Percentiles rank a stretch among this genome's conserved stretches.
phyloP scores from a whole-genome alignment of 805 yeast genomes.

The Deakozyma indianensis region DNA sequence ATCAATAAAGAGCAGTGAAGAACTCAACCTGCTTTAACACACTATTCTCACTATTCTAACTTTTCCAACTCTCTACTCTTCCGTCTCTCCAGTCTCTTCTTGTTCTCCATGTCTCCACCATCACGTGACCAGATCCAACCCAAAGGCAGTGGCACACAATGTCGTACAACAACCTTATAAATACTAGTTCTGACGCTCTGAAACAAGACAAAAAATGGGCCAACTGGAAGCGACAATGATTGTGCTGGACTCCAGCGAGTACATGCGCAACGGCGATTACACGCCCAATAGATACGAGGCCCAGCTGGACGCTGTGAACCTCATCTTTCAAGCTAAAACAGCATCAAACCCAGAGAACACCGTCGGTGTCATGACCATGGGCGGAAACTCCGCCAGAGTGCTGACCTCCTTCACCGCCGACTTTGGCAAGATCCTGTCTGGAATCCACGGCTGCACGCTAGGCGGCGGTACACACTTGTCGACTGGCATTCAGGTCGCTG shows the following conservation, averaged over 20 bases:
- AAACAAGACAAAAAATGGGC: constrained; percentile 45
- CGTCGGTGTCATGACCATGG: constrained; percentile 80
- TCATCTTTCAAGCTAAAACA: constrained; percentile 73
- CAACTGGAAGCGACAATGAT: constrained; percentile 86
- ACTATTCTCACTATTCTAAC: too few relatives aligned
- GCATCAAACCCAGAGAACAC: constrained; percentile 87
- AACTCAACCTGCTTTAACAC: too few relatives aligned
- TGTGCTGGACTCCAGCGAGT: constrained; percentile 91
- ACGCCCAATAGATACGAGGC: constrained; percentile 82
- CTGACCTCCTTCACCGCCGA: constrained; percentile 77
- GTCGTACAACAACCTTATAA: too few relatives aligned
- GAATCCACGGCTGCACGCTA: constrained; percentile 64
- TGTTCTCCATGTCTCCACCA: too few relatives aligned
- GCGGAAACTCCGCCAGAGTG: constrained; percentile 79
- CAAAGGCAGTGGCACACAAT: too few relatives aligned
- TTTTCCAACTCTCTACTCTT: too few relatives aligned
- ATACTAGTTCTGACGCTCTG: too few relatives aligned
- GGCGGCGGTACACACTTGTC: constrained; percentile 54
- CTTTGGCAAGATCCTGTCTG: constrained; percentile 71
- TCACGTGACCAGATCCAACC: too few relatives aligned
- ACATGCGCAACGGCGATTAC: constrained; percentile 90
- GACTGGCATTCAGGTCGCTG: constrained; percentile 86
- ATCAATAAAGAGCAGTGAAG: too few relatives aligned
- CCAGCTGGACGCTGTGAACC: constrained; percentile 78
- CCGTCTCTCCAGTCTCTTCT: too few relatives aligned